Evolutionary conservation across 2,329 filamentous ascomycete genomes (phyloP).

Genomic region (Botrytis galanthina): DNA sequence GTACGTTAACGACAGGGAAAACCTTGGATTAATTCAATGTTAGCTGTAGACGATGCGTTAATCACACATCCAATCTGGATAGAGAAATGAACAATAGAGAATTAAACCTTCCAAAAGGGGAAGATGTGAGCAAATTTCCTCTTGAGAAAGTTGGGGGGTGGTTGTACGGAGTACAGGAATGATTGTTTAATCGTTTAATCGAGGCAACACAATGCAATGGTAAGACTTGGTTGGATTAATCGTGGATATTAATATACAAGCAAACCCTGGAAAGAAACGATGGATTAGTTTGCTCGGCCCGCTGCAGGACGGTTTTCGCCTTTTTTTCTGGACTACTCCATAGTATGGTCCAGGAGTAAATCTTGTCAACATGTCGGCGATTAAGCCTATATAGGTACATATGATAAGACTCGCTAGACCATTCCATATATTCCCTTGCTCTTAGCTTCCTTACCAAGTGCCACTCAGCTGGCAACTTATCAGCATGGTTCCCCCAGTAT

Average conservation of each 20-base stretch:
- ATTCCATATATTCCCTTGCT: neutral
- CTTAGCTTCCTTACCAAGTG: constrained; percentile 1
- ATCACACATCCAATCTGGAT: neutral
- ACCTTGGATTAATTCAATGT: neutral
- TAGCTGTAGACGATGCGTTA: neutral
- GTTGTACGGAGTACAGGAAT: neutral
- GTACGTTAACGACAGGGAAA: constrained; percentile 3
- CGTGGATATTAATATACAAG: constrained; percentile 4
- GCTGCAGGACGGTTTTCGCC: constrained; percentile 34
- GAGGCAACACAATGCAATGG: neutral
- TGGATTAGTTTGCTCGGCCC: constrained; percentile 32
- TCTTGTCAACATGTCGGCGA: neutral
- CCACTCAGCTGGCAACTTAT: constrained; percentile 17
- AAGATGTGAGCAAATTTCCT: constrained; percentile 3
- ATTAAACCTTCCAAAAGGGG: constrained; percentile 4
- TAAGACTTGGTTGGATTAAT: constrained; percentile 2
- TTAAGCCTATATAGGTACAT: neutral
- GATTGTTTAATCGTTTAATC: neutral
- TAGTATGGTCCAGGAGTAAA: neutral
- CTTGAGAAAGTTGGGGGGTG: constrained; percentile 8
- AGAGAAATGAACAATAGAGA: neutral
- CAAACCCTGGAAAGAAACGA: neutral
- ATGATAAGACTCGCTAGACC: neutral
- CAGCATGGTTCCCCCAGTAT: constrained; percentile 8
- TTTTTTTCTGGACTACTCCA: constrained; percentile 9